Percentiles rank a stretch among this genome's conserved stretches.
These are phyloP conservation scores for Mortierella hygrophila DNA, from an alignment of 192 early-diverging fungal species.

Conservation along the genomic window DNA sequence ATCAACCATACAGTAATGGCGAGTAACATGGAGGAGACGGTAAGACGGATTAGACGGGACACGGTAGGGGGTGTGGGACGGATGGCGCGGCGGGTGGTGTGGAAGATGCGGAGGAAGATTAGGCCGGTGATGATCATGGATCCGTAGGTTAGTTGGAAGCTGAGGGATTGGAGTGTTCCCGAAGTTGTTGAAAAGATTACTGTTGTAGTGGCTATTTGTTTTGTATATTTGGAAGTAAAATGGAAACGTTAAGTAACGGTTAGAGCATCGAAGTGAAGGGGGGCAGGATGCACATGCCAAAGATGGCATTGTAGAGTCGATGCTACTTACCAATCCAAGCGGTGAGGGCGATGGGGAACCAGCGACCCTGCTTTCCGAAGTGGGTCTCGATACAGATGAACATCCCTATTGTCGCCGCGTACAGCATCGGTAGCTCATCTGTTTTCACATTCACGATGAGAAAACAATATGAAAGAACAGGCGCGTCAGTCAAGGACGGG, in stretches of 20 bases:
- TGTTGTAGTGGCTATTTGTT: neutral
- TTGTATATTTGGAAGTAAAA: conserved; percentile 20
- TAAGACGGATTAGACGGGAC: neutral
- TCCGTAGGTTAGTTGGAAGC: conserved; percentile 17
- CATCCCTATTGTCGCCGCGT: conserved; percentile 39
- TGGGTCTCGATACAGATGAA: conserved; percentile 53
- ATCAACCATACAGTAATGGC: conserved; percentile 14
- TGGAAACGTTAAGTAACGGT: neutral
- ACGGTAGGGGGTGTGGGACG: conserved; percentile 5
- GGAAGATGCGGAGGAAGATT: neutral
- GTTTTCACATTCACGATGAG: neutral
- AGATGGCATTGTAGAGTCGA: neutral
- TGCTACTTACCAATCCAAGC: conserved; percentile 54
- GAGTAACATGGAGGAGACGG: neutral
- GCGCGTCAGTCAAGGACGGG: neutral
- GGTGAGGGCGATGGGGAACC: conserved; percentile 58
- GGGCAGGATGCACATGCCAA: neutral
- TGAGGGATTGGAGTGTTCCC: conserved; percentile 9
- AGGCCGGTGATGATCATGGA: neutral
- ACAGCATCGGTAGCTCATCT: conserved; percentile 54
- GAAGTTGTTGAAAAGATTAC: conserved; percentile 19
- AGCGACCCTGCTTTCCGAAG: conserved; percentile 58
- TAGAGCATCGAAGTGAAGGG: neutral
- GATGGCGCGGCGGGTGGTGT: conserved; percentile 3
- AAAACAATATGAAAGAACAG: neutral